phyloP scores from a whole-genome alignment of 768 basidiomycete genomes.

The Boletus barrowsii region DNA sequence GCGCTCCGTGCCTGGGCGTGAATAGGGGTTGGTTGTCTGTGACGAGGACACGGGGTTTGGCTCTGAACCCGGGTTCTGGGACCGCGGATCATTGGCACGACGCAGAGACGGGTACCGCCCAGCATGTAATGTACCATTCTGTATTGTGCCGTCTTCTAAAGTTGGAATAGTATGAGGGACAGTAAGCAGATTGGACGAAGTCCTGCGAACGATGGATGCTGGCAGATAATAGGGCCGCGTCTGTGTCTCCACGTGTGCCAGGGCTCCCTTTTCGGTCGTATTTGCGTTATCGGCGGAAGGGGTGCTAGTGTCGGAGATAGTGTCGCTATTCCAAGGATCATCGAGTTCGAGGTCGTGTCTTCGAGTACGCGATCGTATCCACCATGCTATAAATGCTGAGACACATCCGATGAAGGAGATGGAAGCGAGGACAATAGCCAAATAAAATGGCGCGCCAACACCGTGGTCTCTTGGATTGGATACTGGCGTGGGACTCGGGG shows the following conservation, averaged over 20 bases:
- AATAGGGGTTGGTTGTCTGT: background rate
- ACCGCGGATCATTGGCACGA: background rate
- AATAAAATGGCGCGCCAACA: constrained; percentile 42
- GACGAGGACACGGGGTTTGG: constrained; percentile 4
- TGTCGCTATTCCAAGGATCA: constrained; percentile 29
- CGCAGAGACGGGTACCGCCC: background rate
- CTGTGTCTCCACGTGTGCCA: constrained; percentile 14
- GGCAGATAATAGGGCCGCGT: constrained; percentile 23
- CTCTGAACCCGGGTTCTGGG: constrained; percentile 7
- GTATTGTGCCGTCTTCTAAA: background rate
- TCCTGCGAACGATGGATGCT: constrained; percentile 18
- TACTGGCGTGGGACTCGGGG: constrained; percentile 22
- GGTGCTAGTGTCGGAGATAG: constrained; percentile 1
- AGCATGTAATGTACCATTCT: background rate
- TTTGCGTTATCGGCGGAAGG: background rate
- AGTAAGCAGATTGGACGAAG: constrained; percentile 17
- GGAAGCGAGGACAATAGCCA: constrained; percentile 47
- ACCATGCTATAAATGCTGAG: constrained; percentile 48
- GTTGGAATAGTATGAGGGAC: constrained; percentile 15
- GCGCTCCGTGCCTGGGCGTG: constrained; percentile 16
- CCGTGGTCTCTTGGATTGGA: constrained; percentile 21
- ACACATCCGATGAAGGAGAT: constrained; percentile 45
- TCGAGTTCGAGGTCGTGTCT: constrained; percentile 33
- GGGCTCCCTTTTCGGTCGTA: background rate
- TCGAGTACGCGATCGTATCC: constrained; percentile 40